Base-by-base conservation (phyloP, 1,139 yeast species). In the Yamadazyma oceani region DNA sequence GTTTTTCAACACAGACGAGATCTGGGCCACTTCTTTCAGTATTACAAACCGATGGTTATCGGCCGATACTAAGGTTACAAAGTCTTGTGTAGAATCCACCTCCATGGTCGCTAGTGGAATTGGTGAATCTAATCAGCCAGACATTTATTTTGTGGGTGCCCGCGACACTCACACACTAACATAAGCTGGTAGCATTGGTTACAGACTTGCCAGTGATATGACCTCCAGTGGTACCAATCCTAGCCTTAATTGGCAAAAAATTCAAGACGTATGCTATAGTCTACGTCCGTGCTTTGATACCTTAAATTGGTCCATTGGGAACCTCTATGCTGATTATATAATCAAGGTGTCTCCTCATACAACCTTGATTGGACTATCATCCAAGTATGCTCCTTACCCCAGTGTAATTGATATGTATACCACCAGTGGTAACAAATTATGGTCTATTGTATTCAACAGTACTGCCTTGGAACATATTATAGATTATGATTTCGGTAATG, bases 1-100 rank as follows among this genome's bases (percentile, higher is more conserved):
- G 36, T 82, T 80, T 42, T 80, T 71, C 41, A 92, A 66, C 2
- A 95, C 90, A 0, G 95, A 88, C 2, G 96, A 86, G 2, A 88
- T 80, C 62, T 73, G 66, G 0, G 97, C 97, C 1, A 90, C 94
- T 26, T 87, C 90, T 44, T 81, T 76, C 21, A 80, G 62, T 3
- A 92, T 68, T 9, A 81, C 69, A 53, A 78, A 86, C 45, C 73
- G 75, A 54, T 75, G 80, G 15, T 82, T 80, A 54, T 90, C 97
- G 3, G 82, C 73, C 0, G 97, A 86, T 1, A 86, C 77, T 28
- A 92, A 66, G 3, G 84, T 84, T 5, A 89, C 81, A 52, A 67
- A 80, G 28, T 72, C 55, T 19, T 24, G 13, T 11, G 5, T 5
- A 6, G 5, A 5, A 6, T 24, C 13, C 5, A 24, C n/a, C 13